Conservation (phyloP, 1,284 basidiomycete genomes). For the Fomitopsis schrenkii region DNA sequence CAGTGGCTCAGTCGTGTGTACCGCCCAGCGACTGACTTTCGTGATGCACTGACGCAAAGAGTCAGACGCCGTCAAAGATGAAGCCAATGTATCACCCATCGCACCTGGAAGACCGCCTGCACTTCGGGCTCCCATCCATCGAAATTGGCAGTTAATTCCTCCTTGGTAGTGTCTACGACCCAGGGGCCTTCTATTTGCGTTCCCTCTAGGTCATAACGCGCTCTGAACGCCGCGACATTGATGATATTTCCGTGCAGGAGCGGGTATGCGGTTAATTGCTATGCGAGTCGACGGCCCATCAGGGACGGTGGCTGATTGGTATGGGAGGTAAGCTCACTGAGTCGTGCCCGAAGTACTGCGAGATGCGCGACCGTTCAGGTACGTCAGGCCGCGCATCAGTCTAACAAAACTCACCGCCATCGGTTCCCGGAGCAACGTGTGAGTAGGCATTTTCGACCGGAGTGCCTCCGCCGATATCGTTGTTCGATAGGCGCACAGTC, state of each 20-base stretch:
- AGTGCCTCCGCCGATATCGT: slow-evolving; percentile 34
- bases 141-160: slow-evolving; percentile 30
- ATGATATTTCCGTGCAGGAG: slow-evolving; percentile 37
- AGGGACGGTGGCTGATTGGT: background rate
- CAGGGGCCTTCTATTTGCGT: slow-evolving; percentile 31
- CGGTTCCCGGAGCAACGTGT: slow-evolving; percentile 30
- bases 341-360: slow-evolving; percentile 40
- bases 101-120: slow-evolving; percentile 36
- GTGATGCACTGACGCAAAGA: slow-evolving; percentile 15
- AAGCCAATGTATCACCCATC: background rate
- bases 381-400: background rate
- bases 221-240: slow-evolving; percentile 38
- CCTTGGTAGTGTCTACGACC: slow-evolving; percentile 29
- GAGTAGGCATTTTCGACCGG: slow-evolving; percentile 26
- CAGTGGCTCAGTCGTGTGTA: slow-evolving; percentile 40
- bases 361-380: background rate
- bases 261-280: slow-evolving; percentile 44
- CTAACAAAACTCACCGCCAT: slow-evolving; percentile 31
- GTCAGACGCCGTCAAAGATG: too few species aligned
- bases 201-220: slow-evolving; percentile 31
- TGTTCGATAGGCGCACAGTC: slow-evolving; percentile 35
- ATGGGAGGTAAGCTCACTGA: slow-evolving; percentile 23
- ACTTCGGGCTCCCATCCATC: slow-evolving; percentile 39
- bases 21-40: slow-evolving; percentile 40
- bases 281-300: background rate